Evolutionary conservation across 2,329 filamentous ascomycete species (phyloP).

Genomic region (Monilinia fructicola): DNA sequence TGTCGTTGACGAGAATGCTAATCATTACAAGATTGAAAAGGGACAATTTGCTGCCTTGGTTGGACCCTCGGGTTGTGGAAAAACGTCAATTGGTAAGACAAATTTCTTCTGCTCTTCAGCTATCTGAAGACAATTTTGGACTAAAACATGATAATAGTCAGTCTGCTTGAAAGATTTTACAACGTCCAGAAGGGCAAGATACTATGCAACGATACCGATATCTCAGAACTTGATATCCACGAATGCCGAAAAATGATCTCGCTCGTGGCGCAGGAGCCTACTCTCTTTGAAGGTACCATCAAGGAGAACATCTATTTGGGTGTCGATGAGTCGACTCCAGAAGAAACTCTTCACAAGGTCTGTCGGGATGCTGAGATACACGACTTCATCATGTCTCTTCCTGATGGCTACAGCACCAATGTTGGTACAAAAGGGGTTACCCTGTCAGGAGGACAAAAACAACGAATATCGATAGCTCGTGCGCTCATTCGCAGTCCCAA

Average conservation of each 20-base stretch:
- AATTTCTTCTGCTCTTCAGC: neutral
- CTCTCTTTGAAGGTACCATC: conserved; percentile 61
- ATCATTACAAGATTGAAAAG: conserved; percentile 46
- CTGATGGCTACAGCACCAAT: conserved; percentile 51
- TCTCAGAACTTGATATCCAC: conserved; percentile 57
- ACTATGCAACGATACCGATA: conserved; percentile 60
- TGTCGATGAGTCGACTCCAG: conserved; percentile 46
- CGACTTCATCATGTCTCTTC: conserved; percentile 53
- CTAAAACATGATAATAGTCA: conserved; percentile 2
- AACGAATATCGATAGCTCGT: conserved; percentile 55
- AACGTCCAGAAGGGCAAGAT: conserved; percentile 64
- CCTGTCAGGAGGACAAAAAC: conserved; percentile 55
- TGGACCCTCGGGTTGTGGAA: conserved; percentile 57
- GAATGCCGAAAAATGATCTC: conserved; percentile 65
- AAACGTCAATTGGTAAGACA: conserved; percentile 17
- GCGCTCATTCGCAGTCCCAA: conserved; percentile 53
- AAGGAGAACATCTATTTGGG: conserved; percentile 70
- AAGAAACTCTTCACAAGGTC: conserved; percentile 47
- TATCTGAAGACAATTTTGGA: neutral
- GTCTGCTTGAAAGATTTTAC: conserved; percentile 58
- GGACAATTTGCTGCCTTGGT: conserved; percentile 71
- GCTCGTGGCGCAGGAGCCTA: conserved; percentile 73
- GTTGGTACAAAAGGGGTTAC: conserved; percentile 49
- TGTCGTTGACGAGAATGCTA: neutral
- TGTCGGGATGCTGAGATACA: conserved; percentile 53